A percentile compares a stretch with the other conserved stretches of the same genome.
Conservation (phyloP, 2,329 filamentous ascomycete species). For the Aspergillus brunneoviolaceus region DNA sequence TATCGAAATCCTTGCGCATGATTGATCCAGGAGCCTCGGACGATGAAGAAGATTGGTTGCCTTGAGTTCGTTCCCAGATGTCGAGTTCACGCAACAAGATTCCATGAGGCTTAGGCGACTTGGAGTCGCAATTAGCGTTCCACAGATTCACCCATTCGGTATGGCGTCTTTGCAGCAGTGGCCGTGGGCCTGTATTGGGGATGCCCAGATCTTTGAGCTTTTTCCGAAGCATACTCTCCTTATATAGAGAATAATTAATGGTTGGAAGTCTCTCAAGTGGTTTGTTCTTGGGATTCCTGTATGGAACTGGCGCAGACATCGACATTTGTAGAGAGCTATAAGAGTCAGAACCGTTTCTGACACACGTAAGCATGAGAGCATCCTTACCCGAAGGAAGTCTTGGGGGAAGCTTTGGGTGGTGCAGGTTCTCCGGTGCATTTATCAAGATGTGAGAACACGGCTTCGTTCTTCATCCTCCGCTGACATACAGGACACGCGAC, state of each 20-base stretch:
- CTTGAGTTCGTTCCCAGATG: conserved; percentile 81
- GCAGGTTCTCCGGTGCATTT: conserved; percentile 49
- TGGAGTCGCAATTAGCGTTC: conserved; percentile 95
- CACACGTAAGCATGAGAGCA: background rate
- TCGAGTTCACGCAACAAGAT: conserved; percentile 79
- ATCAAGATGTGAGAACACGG: conserved; percentile 80
- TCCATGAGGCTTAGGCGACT: conserved; percentile 64
- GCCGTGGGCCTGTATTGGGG: conserved; percentile 65
- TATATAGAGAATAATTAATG: conserved; percentile 84
- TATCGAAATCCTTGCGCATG: conserved; percentile 87
- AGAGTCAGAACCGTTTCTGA: conserved; percentile 18
- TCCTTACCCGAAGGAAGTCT: conserved; percentile 29
- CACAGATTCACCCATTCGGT: conserved; percentile 93
- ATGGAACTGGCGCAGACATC: conserved; percentile 16
- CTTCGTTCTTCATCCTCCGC: conserved; percentile 73
- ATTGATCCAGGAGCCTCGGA: conserved; percentile 47
- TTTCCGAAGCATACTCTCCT: conserved; percentile 72
- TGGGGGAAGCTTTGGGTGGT: conserved; percentile 14
- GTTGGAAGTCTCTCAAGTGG: conserved; percentile 68
- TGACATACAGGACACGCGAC: conserved; percentile 82
- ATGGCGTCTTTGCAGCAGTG: conserved; percentile 74
- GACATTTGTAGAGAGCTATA: conserved; percentile 25
- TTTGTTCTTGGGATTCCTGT: conserved; percentile 30
- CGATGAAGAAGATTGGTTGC: conserved; percentile 52
- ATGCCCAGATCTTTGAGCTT: conserved; percentile 82